Base-by-base conservation (phyloP, 768 basidiomycete genomes). In the Goffeauzyma gilvescens region DNA sequence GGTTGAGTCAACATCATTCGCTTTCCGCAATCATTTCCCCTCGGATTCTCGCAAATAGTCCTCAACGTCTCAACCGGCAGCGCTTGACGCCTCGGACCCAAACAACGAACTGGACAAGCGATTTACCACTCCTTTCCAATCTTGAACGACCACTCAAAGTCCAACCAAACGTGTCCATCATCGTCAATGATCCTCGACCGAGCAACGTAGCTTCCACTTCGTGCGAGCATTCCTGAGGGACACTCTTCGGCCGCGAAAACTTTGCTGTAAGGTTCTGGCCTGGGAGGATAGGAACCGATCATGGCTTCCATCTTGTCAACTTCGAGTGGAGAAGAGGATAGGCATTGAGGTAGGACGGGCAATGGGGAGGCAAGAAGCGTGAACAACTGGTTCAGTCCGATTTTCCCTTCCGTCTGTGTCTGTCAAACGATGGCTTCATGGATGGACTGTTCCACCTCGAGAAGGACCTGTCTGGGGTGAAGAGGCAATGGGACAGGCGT, bases 221-320 rank as follows among this genome's bases (percentile, higher is more conserved):
- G 81, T 40, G 84, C 87, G 17, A 93, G 38, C 68, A 82, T 67
- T 12, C 90, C 90, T 32, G 81, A 79, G 1, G 78, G 74, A 9
- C 59, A 59, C 40, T 65, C 62, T 38, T 56, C 66, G 24, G 62
- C 58, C 2, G 59, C 55, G 36, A 65, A 60, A 14, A 59, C 50
- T 36, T 84, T 85, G 51, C 55, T 65, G 56, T 87, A 80, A 5
- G 80, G 58, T 20, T 76, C 69, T n/a, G 76, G 68, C 43, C 71
- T 67, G 14, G 85, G 82, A 2, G 83, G 81, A 60, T 86, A 93
- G 3, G 84, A 87, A 14, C 90, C 90, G 17, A 95, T 72, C 90
- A 96, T 95, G 53, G 52, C 73, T 58, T 89, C 85, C 54, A 83
- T 61, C 63, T 80, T 90, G 65, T 90, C 90, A 55, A 90, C 87